Percentiles rank a stretch among this genome's conserved stretches.
These are phyloP conservation scores for Canavalia ensiformis DNA, from an alignment of 306 rosid species.

Conservation along the genomic window DNA sequence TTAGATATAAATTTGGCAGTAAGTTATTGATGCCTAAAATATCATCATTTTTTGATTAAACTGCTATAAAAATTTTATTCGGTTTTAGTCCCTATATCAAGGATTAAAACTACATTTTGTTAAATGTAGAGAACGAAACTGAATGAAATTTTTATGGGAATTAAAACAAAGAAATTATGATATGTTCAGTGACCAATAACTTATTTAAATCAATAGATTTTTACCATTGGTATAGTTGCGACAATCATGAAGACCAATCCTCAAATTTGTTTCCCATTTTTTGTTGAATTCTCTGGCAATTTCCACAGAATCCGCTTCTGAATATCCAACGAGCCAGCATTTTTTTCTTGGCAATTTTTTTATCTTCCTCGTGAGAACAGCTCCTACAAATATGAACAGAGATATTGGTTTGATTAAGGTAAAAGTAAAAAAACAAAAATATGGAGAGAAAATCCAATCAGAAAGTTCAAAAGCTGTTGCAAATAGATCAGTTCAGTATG, in stretches of 20 bases:
- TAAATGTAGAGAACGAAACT: no score
- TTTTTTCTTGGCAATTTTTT: slow-evolving; percentile 68
- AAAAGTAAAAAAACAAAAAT: not conserved
- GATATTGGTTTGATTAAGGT: not conserved
- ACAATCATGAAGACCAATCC: slow-evolving; percentile 81
- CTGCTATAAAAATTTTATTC: no score
- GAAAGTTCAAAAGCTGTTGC: slow-evolving; percentile 17
- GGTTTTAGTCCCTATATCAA: no score
- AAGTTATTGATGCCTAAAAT: no score
- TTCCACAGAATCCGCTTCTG: slow-evolving; percentile 58
- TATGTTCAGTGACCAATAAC: no score
- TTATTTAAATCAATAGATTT: not conserved
- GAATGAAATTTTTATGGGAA: no score
- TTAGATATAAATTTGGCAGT: no score
- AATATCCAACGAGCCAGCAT: slow-evolving; percentile 89
- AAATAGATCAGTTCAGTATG: not conserved
- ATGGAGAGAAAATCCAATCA: slow-evolving; percentile 8
- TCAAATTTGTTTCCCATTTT: slow-evolving; percentile 71
- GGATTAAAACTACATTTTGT: no score
- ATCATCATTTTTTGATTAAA: no score
- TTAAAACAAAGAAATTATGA: no score
- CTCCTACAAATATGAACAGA: slow-evolving; percentile 57
- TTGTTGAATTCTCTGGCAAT: slow-evolving; percentile 69
- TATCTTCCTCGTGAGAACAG: slow-evolving; percentile 71
- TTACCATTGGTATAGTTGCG: slow-evolving; percentile 87